Conservation (phyloP, 345 rosid genomes). For the Cardamine occulta region DNA sequence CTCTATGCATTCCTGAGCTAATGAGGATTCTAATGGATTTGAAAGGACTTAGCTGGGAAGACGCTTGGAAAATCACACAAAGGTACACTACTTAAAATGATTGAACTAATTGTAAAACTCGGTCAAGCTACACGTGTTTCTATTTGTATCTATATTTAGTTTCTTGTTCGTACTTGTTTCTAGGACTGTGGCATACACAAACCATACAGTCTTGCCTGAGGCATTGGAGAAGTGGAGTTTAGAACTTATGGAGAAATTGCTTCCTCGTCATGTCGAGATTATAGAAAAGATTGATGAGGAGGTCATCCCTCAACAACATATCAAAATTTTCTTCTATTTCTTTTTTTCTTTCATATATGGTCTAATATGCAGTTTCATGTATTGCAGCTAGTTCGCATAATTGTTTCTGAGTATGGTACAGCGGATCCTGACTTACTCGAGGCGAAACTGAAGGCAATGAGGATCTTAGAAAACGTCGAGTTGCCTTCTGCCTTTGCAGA, state of each 20-base stretch:
- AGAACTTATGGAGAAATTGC: constrained; percentile 74
- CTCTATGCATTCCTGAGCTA: constrained; percentile 77
- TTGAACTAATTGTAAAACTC: constrained; percentile 12
- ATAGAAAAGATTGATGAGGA: constrained; percentile 84
- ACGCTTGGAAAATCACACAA: constrained; percentile 79
- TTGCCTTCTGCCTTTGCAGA: constrained; percentile 66
- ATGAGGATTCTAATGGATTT: constrained; percentile 74
- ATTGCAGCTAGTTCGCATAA: constrained; percentile 60
- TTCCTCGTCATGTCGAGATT: constrained; percentile 81
- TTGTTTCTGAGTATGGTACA: constrained; percentile 67
- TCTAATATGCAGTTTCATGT: constrained; percentile 31
- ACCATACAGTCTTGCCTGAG: constrained; percentile 86
- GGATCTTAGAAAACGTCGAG: constrained; percentile 78
- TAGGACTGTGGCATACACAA: constrained; percentile 86
- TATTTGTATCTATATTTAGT: background rate
- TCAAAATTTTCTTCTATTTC: constrained; percentile 29
- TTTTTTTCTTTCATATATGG: background rate
- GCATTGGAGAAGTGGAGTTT: constrained; percentile 92
- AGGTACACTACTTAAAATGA: constrained; percentile 45
- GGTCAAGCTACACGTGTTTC: background rate
- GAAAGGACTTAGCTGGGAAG: constrained; percentile 75
- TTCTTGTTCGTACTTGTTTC: background rate
- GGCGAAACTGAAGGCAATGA: constrained; percentile 71
- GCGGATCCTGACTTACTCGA: constrained; percentile 57
- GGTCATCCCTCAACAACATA: constrained; percentile 49